These are phyloP conservation scores for Periconia sp. DNA, from an alignment of 2,329 filamentous ascomycete species.

Conservation along the genomic window DNA sequence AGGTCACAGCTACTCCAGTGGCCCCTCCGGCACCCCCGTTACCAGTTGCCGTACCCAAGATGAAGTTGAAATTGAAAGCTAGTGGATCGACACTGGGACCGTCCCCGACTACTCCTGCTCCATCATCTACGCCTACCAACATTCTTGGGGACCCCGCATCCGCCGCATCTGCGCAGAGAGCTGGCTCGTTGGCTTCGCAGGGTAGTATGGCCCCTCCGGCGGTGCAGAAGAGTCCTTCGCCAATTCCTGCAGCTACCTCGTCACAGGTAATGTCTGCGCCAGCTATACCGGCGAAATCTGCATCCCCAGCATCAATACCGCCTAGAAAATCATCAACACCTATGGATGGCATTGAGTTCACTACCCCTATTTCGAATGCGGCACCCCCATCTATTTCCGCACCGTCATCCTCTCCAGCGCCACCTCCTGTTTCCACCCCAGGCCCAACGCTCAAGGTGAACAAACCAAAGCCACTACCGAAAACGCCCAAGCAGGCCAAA, in stretches of 20 bases:
- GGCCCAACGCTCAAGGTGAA: no score
- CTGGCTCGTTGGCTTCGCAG: neutral
- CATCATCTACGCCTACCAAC: no score
- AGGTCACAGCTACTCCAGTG: neutral
- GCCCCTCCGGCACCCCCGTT: neutral
- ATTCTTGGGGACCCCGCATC: no score
- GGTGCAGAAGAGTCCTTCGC: neutral
- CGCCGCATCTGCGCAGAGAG: neutral
- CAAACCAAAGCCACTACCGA: constrained; percentile 13
- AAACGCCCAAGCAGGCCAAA: constrained; percentile 15
- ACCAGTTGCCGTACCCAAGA: constrained; percentile 1
- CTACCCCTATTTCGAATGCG: constrained; percentile 9
- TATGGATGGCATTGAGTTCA: constrained; percentile 18
- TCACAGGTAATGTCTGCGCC: neutral
- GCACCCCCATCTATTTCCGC: constrained; percentile 1
- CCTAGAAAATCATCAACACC: constrained; percentile 14
- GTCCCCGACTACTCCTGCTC: no score
- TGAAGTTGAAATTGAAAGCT: constrained; percentile 2
- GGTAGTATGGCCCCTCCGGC: neutral
- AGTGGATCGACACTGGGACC: neutral
- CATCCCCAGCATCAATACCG: neutral
- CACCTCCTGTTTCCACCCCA: constrained; percentile 12
- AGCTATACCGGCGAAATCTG: neutral
- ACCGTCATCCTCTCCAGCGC: constrained; percentile 12
- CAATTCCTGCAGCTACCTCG: neutral